Evolutionary conservation across 1,139 yeast species (phyloP).

Genomic region (Kodamaea anthophila): DNA sequence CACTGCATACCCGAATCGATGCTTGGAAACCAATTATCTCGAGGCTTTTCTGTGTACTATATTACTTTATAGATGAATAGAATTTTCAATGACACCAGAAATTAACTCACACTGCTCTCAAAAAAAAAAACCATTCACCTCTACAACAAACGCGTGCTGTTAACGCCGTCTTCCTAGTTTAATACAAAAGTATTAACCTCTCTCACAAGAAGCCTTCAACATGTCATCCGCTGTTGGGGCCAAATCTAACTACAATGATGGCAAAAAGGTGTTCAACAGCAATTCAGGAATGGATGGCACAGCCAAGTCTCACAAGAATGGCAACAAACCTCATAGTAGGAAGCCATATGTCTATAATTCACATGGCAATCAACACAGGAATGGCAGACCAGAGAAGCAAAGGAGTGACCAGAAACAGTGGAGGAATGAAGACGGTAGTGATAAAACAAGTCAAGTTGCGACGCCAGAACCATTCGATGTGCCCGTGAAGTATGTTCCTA

Average conservation of each 20-base stretch:
- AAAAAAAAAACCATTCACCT: conserved; percentile 2
- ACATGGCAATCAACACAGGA: conserved; percentile 3
- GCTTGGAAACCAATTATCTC: conserved; percentile 23
- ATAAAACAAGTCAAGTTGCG: conserved; percentile 4
- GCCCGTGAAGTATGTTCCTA: conserved; percentile 18
- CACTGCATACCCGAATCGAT: conserved; percentile 22
- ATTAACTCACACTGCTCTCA: no score
- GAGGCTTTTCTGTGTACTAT: conserved; percentile 44
- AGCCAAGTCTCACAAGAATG: conserved; percentile 12
- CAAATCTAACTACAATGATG: conserved; percentile 4
- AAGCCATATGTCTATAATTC: conserved; percentile 5
- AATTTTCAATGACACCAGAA: no score
- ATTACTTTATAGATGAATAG: conserved; percentile 5
- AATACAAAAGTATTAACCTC: conserved; percentile 1
- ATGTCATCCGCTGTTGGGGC: conserved; percentile 9
- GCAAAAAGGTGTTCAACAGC: conserved; percentile 4
- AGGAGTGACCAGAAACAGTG: conserved; percentile 2
- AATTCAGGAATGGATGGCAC: conserved; percentile 3
- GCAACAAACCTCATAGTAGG: conserved; percentile 10
- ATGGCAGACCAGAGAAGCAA: conserved; percentile 3
- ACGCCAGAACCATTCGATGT: conserved; percentile 14
- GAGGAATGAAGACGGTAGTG: no score
- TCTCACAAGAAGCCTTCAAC: neutral
- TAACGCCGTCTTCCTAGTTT: conserved; percentile 3
- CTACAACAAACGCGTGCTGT: no score